Percentiles rank a stretch among this genome's conserved stretches.
These are phyloP conservation scores for Neurospora sp. DNA, from an alignment of 495 filamentous ascomycete species.

Conservation along the genomic window DNA sequence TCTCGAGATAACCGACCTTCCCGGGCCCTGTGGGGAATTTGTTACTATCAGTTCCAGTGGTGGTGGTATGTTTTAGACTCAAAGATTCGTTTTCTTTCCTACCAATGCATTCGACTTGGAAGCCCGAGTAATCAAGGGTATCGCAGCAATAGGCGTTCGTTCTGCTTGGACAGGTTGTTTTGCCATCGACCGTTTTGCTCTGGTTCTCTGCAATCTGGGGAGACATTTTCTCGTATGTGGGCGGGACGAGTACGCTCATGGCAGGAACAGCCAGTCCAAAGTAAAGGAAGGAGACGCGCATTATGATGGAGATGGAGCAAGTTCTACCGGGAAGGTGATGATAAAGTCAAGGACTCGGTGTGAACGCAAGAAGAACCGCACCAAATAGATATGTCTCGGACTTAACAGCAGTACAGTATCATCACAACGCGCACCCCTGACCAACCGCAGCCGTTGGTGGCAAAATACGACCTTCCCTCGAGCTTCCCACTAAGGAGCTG, in stretches of 20 bases:
- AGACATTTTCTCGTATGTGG: neutral
- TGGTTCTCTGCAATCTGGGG: neutral
- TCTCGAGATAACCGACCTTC: slow-evolving; percentile 1
- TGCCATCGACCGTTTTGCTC: neutral
- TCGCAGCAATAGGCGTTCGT: neutral
- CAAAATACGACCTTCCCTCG: neutral
- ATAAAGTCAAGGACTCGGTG: no score
- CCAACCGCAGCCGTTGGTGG: neutral
- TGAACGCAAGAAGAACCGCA: neutral
- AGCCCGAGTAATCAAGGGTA: neutral
- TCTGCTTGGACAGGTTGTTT: neutral
- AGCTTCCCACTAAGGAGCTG: neutral
- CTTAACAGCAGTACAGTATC: neutral
- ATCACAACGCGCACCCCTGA: neutral
- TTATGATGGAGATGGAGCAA: neutral
- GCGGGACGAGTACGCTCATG: neutral
- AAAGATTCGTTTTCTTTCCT: neutral
- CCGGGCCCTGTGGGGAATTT: slow-evolving; percentile 3
- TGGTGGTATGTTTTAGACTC: neutral
- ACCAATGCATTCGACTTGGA: neutral
- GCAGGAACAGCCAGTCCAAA: neutral
- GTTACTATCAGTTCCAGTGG: neutral
- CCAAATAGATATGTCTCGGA: neutral
- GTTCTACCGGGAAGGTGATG: neutral
- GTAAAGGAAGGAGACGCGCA: neutral